Conservation (phyloP, 129 eudicot species). For the Dittrichia graveolens region DNA sequence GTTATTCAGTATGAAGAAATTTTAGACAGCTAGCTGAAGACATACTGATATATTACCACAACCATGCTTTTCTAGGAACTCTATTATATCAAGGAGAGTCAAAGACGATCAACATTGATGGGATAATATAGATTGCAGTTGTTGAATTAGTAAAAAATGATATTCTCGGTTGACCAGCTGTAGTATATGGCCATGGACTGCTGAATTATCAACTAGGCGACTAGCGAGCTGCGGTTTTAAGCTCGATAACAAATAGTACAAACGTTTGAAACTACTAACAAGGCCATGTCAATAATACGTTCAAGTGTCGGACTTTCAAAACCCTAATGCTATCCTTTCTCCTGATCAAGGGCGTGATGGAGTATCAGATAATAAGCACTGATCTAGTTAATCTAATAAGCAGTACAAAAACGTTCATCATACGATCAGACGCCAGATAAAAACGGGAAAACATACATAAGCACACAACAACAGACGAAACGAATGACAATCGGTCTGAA, state of each 20-base stretch:
- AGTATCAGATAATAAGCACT: neutral
- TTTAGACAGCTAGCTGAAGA: no score
- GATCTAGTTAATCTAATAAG: constrained; percentile 1
- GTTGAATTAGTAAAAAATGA: no score
- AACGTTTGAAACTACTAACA: neutral
- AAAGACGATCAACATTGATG: no score
- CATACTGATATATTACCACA: no score
- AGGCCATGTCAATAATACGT: neutral
- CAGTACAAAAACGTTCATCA: neutral
- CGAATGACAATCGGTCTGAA: neutral
- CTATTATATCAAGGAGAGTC: no score
- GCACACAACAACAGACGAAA: neutral
- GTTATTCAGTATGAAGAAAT: no score
- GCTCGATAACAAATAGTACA: neutral
- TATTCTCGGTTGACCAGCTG: no score
- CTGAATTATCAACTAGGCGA: no score
- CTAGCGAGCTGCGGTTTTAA: neutral
- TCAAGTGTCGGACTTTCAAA: constrained; percentile 6
- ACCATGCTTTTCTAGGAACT: no score
- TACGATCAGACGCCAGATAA: constrained; percentile 1
- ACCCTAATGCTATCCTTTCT: constrained; percentile 14
- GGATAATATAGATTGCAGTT: no score
- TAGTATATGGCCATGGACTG: no score
- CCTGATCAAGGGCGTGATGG: neutral
- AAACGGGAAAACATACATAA: neutral